Conservation (phyloP, 176 grass and related monocot species). For the sorghum (Sorghum bicolor) region DNA sequence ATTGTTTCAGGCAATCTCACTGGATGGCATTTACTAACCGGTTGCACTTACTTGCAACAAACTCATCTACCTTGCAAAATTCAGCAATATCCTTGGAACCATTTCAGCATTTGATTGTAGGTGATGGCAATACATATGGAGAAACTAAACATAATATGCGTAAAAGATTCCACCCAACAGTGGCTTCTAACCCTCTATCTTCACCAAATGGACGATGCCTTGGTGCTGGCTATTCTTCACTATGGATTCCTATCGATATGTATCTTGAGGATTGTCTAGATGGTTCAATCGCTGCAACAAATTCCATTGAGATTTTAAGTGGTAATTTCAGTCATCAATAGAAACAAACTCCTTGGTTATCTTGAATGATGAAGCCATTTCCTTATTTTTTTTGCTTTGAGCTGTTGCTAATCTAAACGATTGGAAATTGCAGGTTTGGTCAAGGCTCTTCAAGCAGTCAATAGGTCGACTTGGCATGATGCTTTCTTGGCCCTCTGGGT, state of each 20-base stretch:
- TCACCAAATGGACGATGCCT: constrained; percentile 50
- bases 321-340: constrained; percentile 49
- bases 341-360: background rate
- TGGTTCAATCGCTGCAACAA: constrained; percentile 76
- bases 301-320: constrained; percentile 92
- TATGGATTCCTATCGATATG: constrained; percentile 91
- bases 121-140: constrained; percentile 34
- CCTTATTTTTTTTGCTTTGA: background rate
- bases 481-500: constrained; percentile 95
- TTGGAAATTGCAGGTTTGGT: constrained; percentile 68
- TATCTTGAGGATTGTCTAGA: constrained; percentile 97
- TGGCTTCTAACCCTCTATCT: constrained; percentile 45
- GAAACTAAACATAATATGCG: constrained; percentile 46
- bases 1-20: constrained; percentile 66
- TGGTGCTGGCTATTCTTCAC: constrained; percentile 62
- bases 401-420: constrained; percentile 2
- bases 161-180: constrained; percentile 40
- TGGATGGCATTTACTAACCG: constrained; percentile 57
- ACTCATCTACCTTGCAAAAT: constrained; percentile 65
- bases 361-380: background rate
- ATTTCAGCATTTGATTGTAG: constrained; percentile 57
- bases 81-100: constrained; percentile 51
- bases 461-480: constrained; percentile 87
- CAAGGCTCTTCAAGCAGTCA: constrained; percentile 86
- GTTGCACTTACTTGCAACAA: constrained; percentile 62